Conservation (phyloP, 352 stramenopile genomes). For the Pythium aquatile region DNA sequence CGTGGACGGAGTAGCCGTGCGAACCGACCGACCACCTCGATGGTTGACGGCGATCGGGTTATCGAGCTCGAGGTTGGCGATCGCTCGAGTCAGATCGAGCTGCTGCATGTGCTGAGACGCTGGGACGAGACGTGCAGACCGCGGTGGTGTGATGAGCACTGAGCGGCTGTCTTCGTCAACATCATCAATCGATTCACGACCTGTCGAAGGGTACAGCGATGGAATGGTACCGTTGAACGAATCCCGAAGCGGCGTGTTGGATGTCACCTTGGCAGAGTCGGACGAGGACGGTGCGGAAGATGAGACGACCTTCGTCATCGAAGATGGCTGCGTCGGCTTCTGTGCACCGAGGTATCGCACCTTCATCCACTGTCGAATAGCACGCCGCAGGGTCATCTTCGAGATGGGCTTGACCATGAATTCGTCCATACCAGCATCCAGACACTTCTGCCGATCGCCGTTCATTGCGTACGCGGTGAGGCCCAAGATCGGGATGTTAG, state of each 20-base stretch:
- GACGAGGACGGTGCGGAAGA: conserved; percentile 8
- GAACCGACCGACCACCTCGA: conserved; percentile 45
- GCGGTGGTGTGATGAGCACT: conserved; percentile 17
- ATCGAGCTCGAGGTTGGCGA: conserved; percentile 78
- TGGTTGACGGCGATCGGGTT: conserved; percentile 70
- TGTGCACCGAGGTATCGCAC: conserved; percentile 34
- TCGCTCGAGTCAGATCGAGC: conserved; percentile 67
- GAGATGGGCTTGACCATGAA: conserved; percentile 87
- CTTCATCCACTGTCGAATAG: conserved; percentile 79
- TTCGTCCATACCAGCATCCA: conserved; percentile 84
- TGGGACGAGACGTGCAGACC: conserved; percentile 38
- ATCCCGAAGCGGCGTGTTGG: conserved; percentile 19
- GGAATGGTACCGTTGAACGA: conserved; percentile 14
- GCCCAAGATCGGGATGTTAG: conserved; percentile 76
- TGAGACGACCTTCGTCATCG: background rate
- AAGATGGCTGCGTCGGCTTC: conserved; percentile 8
- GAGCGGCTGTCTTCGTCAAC: conserved; percentile 12
- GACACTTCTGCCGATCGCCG: conserved; percentile 77
- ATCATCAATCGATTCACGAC: conserved; percentile 23
- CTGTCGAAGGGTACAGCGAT: conserved; percentile 11
- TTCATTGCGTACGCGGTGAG: conserved; percentile 89
- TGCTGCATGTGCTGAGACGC: conserved; percentile 78
- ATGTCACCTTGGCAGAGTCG: conserved; percentile 14
- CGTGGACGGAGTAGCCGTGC: conserved; percentile 46
- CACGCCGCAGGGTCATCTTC: conserved; percentile 56